Evolutionary conservation across 805 yeast species (phyloP).

Genomic region (Wickerhamomyces rabaulensis): DNA sequence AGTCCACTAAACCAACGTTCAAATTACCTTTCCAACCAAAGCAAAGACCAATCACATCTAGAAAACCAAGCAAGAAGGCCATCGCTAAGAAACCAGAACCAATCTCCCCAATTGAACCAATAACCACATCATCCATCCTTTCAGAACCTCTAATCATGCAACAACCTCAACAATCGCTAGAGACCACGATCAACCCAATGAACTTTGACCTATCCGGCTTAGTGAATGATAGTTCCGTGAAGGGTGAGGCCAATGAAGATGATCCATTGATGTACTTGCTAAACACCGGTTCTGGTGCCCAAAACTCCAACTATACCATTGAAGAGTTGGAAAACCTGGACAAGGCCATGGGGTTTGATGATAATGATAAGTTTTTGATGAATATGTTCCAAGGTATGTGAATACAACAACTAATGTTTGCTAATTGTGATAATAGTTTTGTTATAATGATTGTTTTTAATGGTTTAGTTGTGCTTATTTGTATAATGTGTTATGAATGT

Average conservation of each 20-base stretch:
- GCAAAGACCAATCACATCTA: neutral
- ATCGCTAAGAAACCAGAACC: neutral
- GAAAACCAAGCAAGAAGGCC: neutral
- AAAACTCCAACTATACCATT: slow-evolving; percentile 17
- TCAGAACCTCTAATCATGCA: slow-evolving; percentile 6
- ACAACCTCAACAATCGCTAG: slow-evolving; percentile 2
- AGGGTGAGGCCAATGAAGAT: slow-evolving; percentile 3
- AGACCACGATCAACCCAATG: slow-evolving; percentile 5
- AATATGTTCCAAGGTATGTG: slow-evolving; percentile 21
- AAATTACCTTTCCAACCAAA: neutral
- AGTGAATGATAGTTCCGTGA: neutral
- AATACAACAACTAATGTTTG: neutral
- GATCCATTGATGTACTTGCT: slow-evolving; percentile 20
- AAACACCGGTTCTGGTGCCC: slow-evolving; percentile 8
- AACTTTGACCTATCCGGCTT: slow-evolving; percentile 1
- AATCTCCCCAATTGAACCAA: neutral
- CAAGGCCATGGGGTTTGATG: slow-evolving; percentile 25
- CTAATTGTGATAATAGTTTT: neutral
- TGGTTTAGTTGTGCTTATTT: neutral
- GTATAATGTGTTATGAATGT: neutral
- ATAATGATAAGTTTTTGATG: slow-evolving; percentile 20
- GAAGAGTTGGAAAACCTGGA: slow-evolving; percentile 24
- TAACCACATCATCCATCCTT: slow-evolving; percentile 2
- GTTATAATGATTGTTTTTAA: slow-evolving; percentile 1
- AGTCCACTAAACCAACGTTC: neutral